phyloP scores from a whole-genome alignment of 2,329 filamentous ascomycete genomes.

The Curvularia sp. region DNA sequence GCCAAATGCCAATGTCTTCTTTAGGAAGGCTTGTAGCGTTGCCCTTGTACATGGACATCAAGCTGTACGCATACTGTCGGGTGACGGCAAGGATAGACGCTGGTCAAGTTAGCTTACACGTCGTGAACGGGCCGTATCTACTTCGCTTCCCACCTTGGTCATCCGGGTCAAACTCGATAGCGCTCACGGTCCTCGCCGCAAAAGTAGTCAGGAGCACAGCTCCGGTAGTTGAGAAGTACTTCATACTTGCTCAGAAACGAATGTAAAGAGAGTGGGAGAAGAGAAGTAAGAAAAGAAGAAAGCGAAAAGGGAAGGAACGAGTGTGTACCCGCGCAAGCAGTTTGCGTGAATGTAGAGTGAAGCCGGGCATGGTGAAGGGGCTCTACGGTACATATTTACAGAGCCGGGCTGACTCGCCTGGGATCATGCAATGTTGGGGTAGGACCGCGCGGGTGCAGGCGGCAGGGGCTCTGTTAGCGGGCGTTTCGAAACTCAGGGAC shows the following conservation, averaged over 20 bases:
- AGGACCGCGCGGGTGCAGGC: slow-evolving; percentile 29
- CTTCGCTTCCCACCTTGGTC: slow-evolving; percentile 30
- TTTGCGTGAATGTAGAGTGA: slow-evolving; percentile 25
- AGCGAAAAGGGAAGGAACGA: slow-evolving; percentile 12
- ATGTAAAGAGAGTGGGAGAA: slow-evolving; percentile 15
- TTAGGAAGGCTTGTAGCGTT: slow-evolving; percentile 32
- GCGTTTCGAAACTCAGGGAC: slow-evolving; percentile 38
- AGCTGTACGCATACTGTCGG: slow-evolving; percentile 41
- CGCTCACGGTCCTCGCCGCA: slow-evolving; percentile 34
- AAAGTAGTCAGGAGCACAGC: slow-evolving; percentile 47
- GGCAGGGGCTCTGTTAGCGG: slow-evolving; percentile 21
- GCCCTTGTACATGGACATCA: slow-evolving; percentile 49
- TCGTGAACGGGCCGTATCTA: neutral
- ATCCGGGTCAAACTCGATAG: slow-evolving; percentile 43
- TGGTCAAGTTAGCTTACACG: slow-evolving; percentile 4
- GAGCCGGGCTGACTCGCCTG: slow-evolving; percentile 11
- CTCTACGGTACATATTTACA: slow-evolving; percentile 17
- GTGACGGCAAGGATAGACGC: slow-evolving; percentile 42
- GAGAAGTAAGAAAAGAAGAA: slow-evolving; percentile 11
- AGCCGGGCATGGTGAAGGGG: slow-evolving; percentile 27
- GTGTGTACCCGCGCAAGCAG: slow-evolving; percentile 27
- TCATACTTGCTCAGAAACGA: slow-evolving; percentile 38
- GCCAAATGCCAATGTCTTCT: slow-evolving; percentile 52
- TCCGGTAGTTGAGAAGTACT: slow-evolving; percentile 41
- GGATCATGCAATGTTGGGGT: slow-evolving; percentile 12